phyloP scores from a whole-genome alignment of 768 basidiomycete genomes.

The Russula ochroleuca region DNA sequence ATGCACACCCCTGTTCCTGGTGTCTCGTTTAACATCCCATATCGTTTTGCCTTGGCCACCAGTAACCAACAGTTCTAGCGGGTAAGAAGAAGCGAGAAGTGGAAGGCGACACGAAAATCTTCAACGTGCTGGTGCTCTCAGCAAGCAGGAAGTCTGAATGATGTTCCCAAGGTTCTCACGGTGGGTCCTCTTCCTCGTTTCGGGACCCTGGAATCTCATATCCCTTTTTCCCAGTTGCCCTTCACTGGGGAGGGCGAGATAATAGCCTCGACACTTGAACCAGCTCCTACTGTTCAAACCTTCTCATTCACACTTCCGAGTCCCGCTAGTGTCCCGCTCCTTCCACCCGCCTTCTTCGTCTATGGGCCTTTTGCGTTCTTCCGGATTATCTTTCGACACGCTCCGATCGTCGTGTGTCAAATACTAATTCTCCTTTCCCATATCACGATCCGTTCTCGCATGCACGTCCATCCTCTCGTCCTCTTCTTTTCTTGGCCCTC shows the following conservation, averaged over 20 bases:
- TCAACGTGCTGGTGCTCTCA: conserved; percentile 78
- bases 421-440: conserved; percentile 67
- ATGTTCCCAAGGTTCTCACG: conserved; percentile 89
- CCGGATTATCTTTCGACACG: conserved; percentile 58
- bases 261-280: conserved; percentile 91
- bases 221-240: conserved; percentile 54
- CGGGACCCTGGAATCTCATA: neutral
- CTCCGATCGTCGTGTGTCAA: conserved; percentile 42
- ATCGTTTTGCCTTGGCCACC: no score
- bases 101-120: conserved; percentile 53
- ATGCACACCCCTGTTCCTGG: no score
- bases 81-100: conserved; percentile 64
- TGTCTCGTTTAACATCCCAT: no score
- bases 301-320: conserved; percentile 73
- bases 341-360: conserved; percentile 66
- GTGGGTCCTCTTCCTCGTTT: conserved; percentile 38
- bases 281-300: conserved; percentile 86
- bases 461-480: conserved; percentile 72
- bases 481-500: conserved; percentile 71
- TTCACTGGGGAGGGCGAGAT: conserved; percentile 92
- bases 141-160: conserved; percentile 82
- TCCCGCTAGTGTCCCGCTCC: conserved; percentile 68
- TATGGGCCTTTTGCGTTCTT: conserved; percentile 66
- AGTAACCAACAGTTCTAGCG: no score
- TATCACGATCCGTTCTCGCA: conserved; percentile 71